Percentiles rank a stretch among this genome's conserved stretches.
Conservation (phyloP, 176 grass and related monocot genomes). For the Carex pumila region DNA sequence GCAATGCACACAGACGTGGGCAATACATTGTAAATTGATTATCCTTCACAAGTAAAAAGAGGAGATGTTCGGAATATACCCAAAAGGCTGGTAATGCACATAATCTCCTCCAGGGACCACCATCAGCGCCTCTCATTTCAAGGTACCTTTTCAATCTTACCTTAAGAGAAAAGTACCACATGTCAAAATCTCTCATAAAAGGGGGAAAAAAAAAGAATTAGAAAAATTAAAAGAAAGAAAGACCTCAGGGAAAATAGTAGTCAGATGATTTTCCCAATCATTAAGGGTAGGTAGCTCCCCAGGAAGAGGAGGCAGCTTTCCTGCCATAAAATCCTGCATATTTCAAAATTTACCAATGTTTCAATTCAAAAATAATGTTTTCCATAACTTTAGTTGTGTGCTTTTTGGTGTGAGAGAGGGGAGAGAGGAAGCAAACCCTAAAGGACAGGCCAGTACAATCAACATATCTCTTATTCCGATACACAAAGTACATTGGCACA, state of each 20-base stretch:
- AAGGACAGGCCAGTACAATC: slow-evolving; percentile 96
- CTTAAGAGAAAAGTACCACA: slow-evolving; percentile 33
- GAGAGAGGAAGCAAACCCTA: slow-evolving; percentile 51
- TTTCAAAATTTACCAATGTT: slow-evolving; percentile 11
- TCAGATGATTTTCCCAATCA: slow-evolving; percentile 99
- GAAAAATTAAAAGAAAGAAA: slow-evolving; percentile 5
- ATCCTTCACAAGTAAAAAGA: not conserved
- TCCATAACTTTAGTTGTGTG: not conserved
- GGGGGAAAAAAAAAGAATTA: not conserved
- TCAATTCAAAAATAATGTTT: slow-evolving; percentile 1
- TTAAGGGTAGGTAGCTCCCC: slow-evolving; percentile 88
- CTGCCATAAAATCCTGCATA: slow-evolving; percentile 92
- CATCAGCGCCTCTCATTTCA: slow-evolving; percentile 99
- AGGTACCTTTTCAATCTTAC: slow-evolving; percentile 97
- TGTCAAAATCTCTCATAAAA: slow-evolving; percentile 8
- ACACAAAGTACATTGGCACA: slow-evolving; percentile 98
- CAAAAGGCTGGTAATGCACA: slow-evolving; percentile 96
- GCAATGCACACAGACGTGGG: not conserved
- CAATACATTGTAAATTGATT: not conserved
- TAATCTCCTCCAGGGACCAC: slow-evolving; percentile 95
- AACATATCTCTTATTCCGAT: slow-evolving; percentile 86
- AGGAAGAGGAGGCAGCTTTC: slow-evolving; percentile 76
- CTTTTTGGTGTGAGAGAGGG: not conserved
- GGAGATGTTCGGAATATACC: slow-evolving; percentile 33
- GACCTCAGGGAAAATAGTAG: slow-evolving; percentile 99